A percentile compares a stretch with the other conserved stretches of the same genome.
Evolutionary conservation across 78 protist species (phyloP).

Genomic region (Parvularia atlantis): DNA sequence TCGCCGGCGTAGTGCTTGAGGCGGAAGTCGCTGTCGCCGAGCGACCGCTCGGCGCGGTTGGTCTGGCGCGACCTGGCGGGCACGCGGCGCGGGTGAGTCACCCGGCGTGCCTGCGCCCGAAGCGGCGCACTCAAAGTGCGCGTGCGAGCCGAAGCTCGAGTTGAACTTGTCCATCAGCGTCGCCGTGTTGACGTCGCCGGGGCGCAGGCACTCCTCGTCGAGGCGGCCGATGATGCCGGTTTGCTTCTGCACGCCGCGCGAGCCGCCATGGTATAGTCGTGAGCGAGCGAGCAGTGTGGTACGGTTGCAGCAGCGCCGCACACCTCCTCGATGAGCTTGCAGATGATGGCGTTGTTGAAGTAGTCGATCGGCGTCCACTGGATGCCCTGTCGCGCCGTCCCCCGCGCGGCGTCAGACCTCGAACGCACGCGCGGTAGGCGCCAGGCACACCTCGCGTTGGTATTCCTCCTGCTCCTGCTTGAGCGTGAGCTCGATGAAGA

Average conservation of each 20-base stretch:
- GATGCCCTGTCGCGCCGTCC: too few relatives aligned
- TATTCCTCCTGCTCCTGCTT: slow-evolving; percentile 71
- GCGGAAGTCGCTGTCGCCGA: slow-evolving; percentile 27
- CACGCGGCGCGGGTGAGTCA: not conserved
- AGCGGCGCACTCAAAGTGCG: too few relatives aligned
- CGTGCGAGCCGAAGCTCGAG: not conserved
- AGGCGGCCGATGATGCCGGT: not conserved
- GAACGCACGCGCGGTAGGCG: too few relatives aligned
- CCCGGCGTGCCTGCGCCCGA: too few relatives aligned
- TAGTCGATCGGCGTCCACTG: slow-evolving; percentile 30
- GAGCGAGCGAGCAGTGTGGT: too few relatives aligned
- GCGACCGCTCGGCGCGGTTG: slow-evolving; percentile 17
- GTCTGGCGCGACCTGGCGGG: too few relatives aligned
- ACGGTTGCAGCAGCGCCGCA: slow-evolving; percentile 37
- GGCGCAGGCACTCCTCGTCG: not conserved
- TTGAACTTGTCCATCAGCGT: not conserved
- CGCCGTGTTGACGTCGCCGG: not conserved
- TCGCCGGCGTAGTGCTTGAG: slow-evolving; percentile 84
- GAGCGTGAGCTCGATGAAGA: slow-evolving; percentile 74
- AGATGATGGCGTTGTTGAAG: slow-evolving; percentile 72
- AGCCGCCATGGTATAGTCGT: too few relatives aligned
- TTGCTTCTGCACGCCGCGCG: too few relatives aligned
- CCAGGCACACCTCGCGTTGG: too few relatives aligned
- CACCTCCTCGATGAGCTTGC: slow-evolving; percentile 58
- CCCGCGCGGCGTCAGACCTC: too few relatives aligned